phyloP scores from a whole-genome alignment of 2,329 filamentous ascomycete genomes.

The Sporothrix phasma region DNA sequence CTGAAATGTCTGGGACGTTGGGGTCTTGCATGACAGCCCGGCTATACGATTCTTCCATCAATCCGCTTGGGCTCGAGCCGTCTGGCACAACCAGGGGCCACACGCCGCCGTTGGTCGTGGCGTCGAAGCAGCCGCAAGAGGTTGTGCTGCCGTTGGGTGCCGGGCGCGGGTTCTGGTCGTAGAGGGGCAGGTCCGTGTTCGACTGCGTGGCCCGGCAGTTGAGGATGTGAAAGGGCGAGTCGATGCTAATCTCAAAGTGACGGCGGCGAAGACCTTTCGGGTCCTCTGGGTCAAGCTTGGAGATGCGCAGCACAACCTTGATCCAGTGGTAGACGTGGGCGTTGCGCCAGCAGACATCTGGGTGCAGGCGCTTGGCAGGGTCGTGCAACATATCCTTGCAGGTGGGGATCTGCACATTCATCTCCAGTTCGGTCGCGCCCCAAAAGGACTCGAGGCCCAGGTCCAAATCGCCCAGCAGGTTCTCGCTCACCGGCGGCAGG shows the following conservation, averaged over 20 bases:
- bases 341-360: slow-evolving; percentile 87
- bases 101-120: slow-evolving; percentile 11
- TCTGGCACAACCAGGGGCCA: too few relatives aligned
- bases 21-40: too few relatives aligned
- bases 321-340: slow-evolving; percentile 96
- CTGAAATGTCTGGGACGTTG: too few relatives aligned
- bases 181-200: slow-evolving; percentile 77
- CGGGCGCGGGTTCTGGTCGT: slow-evolving; percentile 42
- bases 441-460: slow-evolving; percentile 60
- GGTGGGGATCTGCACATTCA: slow-evolving; percentile 83
- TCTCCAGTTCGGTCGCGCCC: slow-evolving; percentile 87
- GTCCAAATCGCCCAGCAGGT: slow-evolving; percentile 71
- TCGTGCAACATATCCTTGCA: slow-evolving; percentile 78
- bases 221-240: slow-evolving; percentile 87
- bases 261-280: slow-evolving; percentile 61
- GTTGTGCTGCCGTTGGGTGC: slow-evolving; percentile 44
- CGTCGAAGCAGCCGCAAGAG: slow-evolving; percentile 52
- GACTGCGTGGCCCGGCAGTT: slow-evolving; percentile 88
- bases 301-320: slow-evolving; percentile 90
- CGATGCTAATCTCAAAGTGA: slow-evolving; percentile 93
- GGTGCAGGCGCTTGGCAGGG: slow-evolving; percentile 56
- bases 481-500: slow-evolving; percentile 48
- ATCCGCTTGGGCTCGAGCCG: neutral
- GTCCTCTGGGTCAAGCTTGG: slow-evolving; percentile 69
- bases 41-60: too few relatives aligned